These are phyloP conservation scores for Sporormia fimetaria DNA, from an alignment of 495 filamentous ascomycete species.

Conservation along the genomic window DNA sequence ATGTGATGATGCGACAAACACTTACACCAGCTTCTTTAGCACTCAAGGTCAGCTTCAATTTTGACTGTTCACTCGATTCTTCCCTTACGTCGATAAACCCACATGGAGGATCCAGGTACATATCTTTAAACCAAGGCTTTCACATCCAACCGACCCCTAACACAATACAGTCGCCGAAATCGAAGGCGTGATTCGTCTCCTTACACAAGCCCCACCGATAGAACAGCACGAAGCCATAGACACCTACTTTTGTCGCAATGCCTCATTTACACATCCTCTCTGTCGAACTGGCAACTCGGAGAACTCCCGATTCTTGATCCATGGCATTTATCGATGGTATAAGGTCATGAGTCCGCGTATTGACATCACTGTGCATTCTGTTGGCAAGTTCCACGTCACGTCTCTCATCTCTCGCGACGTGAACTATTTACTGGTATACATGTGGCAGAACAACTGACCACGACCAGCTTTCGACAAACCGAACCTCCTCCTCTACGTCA, in stretches of 20 bases:
- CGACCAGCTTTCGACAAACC: constrained; percentile 56
- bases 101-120: constrained; percentile 3
- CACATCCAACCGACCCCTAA: neutral
- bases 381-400: constrained; percentile 39
- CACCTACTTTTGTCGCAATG: constrained; percentile 55
- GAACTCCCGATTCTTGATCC: constrained; percentile 49
- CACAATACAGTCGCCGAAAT: constrained; percentile 41
- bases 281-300: constrained; percentile 56
- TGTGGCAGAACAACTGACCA: neutral
- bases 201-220: constrained; percentile 53
- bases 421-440: neutral
- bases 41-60: too few relatives aligned
- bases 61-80: too few relatives aligned
- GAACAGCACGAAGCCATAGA: constrained; percentile 53
- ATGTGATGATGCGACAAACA: too few relatives aligned
- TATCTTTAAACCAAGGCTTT: neutral
- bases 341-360: constrained; percentile 72
- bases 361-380: constrained; percentile 52
- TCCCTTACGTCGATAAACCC: too few relatives aligned
- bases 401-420: neutral
- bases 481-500: constrained; percentile 55
- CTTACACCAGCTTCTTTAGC: too few relatives aligned
- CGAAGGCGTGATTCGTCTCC: constrained; percentile 47
- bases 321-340: constrained; percentile 73
- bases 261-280: constrained; percentile 70